Evolutionary conservation across 1,284 basidiomycete species (phyloP), one percentile per base, ranked within the genome.

Genomic region (Microbotryum lychnidis-dioicae): DNA sequence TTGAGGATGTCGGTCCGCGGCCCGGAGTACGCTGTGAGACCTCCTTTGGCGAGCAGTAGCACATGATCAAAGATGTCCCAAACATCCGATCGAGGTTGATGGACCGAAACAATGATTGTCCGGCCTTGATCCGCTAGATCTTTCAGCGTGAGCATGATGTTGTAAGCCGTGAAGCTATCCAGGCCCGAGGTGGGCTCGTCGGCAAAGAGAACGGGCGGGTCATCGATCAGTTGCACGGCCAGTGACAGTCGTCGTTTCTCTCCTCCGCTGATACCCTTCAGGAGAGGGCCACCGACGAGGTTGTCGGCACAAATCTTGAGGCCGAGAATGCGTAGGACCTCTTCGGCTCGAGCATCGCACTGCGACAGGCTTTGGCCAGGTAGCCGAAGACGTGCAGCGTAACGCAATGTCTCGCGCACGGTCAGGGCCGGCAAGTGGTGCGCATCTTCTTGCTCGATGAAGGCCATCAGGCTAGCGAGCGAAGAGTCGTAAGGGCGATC

Each of bases 71-170:
- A 75, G 25, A 76, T 64, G 25, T 60, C 29, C 63, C 66, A 79
- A 46, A 82, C 80, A 57, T 81, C 80, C 29, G 76, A 78, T 20
- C 80, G 78, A 16, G 80, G 80, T 68, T 82, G 81, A 66, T 82
- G 81, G 20, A 82, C 77, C 0, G 80, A 79, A 3, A 78, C 79
- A 54, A 82, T 80, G 48, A 82, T 77, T 0, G 80, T 82, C 3
- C 80, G 75, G 0, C 81, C 81, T 44, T 77, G 77, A 1, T 75
- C 70, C 0, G 80, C 81, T 54, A 82, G 80, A 56, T 77, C 75
- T 44, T 75, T 75, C 20, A 82, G 73, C 1, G 77, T 77, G 42
- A 74, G 66, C 74, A 78, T 76, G 33, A 79, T 72, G 46, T 71
- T 75, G 56, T 63, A 56, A 4, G 80, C 80, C 9, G 79, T 81